phyloP scores from a whole-genome alignment of 2,329 filamentous ascomycete genomes.

The Neophaeococcomyces aloes region DNA sequence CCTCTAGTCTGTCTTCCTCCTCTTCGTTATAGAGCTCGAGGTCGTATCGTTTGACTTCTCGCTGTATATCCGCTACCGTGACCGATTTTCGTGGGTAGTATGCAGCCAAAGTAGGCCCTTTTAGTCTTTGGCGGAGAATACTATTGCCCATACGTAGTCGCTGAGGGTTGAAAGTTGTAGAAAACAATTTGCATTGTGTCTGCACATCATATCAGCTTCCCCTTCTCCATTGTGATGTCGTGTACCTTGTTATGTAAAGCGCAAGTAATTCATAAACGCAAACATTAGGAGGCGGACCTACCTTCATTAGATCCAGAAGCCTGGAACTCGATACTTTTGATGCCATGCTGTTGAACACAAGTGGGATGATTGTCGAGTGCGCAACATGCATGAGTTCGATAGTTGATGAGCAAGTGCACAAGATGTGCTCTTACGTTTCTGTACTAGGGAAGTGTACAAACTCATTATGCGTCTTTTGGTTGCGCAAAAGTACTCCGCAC shows the following conservation, averaged over 20 bases:
- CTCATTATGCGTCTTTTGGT: too few relatives aligned
- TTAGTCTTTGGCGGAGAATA: slow-evolving; percentile 75
- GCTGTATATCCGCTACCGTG: slow-evolving; percentile 63
- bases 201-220: slow-evolving; percentile 28
- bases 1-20: slow-evolving; percentile 70
- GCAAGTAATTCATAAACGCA: background rate
- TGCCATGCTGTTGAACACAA: background rate
- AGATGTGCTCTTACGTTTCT: too few relatives aligned
- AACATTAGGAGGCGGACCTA: slow-evolving; percentile 6
- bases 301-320: slow-evolving; percentile 19
- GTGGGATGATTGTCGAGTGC: too few relatives aligned
- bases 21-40: slow-evolving; percentile 61
- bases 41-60: slow-evolving; percentile 53
- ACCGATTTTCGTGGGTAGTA: slow-evolving; percentile 77
- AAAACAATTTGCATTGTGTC: slow-evolving; percentile 87
- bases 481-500: too few relatives aligned
- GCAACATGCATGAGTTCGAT: too few relatives aligned
- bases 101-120: slow-evolving; percentile 67
- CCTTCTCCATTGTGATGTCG: too few relatives aligned
- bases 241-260: background rate
- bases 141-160: slow-evolving; percentile 78
- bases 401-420: too few relatives aligned
- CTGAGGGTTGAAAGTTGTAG: slow-evolving; percentile 79
- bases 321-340: slow-evolving; percentile 12
- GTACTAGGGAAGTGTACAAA: too few relatives aligned